phyloP scores from a whole-genome alignment of 1,284 basidiomycete genomes.

The Pascua sp. region DNA sequence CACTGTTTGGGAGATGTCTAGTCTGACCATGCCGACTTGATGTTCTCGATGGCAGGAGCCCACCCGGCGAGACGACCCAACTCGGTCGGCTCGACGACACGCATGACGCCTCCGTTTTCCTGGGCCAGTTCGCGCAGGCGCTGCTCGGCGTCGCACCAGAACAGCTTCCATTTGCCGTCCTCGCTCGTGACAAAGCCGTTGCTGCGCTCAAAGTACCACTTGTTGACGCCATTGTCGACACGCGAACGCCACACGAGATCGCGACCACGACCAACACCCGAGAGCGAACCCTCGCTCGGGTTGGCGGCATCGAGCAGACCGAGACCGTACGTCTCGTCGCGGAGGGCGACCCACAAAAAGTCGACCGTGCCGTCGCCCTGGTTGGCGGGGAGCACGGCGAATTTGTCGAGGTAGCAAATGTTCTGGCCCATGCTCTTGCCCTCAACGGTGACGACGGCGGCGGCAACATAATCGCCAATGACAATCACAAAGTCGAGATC shows the following conservation, averaged over 20 bases:
- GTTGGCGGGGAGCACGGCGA: conserved; percentile 88
- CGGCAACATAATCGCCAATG: conserved; percentile 92
- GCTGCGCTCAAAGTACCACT: conserved; percentile 98
- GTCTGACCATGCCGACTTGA: conserved; percentile 52
- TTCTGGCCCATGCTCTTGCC: conserved; percentile 30
- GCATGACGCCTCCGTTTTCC: conserved; percentile 52
- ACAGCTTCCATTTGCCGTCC: conserved; percentile 76
- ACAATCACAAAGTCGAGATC: conserved; percentile 89
- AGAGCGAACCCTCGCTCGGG: conserved; percentile 81
- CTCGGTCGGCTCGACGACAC: conserved; percentile 78
- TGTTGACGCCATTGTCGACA: conserved; percentile 91
- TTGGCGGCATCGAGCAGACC: conserved; percentile 92
- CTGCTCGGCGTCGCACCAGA: conserved; percentile 95
- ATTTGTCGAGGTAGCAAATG: conserved; percentile 97
- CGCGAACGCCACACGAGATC: conserved; percentile 95
- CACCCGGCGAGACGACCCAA: conserved; percentile 69
- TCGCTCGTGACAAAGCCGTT: conserved; percentile 68
- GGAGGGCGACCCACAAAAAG: conserved; percentile 97
- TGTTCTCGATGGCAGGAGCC: conserved; percentile 67
- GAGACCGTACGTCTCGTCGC: conserved; percentile 96
- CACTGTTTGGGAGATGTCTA: no score
- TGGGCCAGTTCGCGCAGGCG: conserved; percentile 37
- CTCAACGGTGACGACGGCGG: conserved; percentile 91
- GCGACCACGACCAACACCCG: conserved; percentile 80
- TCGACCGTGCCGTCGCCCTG: conserved; percentile 99